phyloP scores from a whole-genome alignment of 2,329 filamentous ascomycete genomes.

The Diaporthe velutina region DNA sequence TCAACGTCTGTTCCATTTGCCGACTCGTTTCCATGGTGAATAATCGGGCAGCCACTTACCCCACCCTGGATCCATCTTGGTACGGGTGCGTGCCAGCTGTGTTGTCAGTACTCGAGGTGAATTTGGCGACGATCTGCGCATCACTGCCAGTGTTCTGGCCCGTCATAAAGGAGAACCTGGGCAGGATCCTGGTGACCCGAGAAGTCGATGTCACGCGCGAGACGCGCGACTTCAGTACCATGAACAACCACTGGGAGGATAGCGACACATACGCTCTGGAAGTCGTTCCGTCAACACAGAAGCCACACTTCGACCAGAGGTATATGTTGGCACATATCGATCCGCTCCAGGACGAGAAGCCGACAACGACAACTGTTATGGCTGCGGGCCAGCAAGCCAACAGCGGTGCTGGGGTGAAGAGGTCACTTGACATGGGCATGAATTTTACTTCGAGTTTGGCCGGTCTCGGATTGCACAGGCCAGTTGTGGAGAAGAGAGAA shows the following conservation, averaged over 20 bases:
- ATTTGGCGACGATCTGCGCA: constrained; percentile 39
- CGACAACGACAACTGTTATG: constrained; percentile 22
- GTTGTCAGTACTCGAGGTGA: constrained; percentile 50
- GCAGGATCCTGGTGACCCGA: constrained; percentile 52
- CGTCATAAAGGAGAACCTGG: constrained; percentile 46
- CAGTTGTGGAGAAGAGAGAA: constrained; percentile 14
- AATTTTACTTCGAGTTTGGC: background rate
- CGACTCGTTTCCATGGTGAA: constrained; percentile 48
- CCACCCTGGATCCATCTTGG: constrained; percentile 52
- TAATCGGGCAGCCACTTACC: constrained; percentile 48
- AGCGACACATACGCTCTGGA: constrained; percentile 14
- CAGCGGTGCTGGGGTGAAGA: background rate
- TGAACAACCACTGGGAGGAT: background rate
- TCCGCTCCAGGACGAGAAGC: constrained; percentile 10
- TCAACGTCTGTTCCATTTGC: constrained; percentile 49
- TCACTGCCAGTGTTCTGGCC: constrained; percentile 34
- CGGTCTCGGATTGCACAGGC: background rate
- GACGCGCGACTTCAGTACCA: constrained; percentile 8
- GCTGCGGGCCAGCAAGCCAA: background rate
- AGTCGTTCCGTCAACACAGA: background rate
- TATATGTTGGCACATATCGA: background rate
- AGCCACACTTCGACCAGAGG: background rate
- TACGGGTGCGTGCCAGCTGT: constrained; percentile 50
- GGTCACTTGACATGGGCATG: constrained; percentile 3
- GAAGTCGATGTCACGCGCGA: constrained; percentile 48